A percentile compares a stretch with the other conserved stretches of the same genome.
Conservation (phyloP, 2,329 filamentous ascomycete species). For the Ophiostoma triangulosporum region DNA sequence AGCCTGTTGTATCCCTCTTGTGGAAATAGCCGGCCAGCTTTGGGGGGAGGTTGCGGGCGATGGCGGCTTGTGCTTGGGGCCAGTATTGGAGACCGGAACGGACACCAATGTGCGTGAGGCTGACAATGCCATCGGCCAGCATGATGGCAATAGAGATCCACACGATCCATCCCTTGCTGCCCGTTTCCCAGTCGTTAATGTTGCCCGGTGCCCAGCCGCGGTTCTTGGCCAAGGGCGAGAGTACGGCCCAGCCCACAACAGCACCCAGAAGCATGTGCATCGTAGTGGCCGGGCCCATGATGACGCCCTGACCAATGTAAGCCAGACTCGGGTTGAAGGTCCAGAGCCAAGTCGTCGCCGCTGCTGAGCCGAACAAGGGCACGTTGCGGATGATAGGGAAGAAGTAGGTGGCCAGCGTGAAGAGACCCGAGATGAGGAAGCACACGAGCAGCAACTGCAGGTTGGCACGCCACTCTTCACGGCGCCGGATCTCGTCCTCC, state of each 20-base stretch:
- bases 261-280: slow-evolving; percentile 91
- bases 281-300: slow-evolving; percentile 94
- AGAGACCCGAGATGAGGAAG: slow-evolving; percentile 45
- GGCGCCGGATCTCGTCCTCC: slow-evolving; percentile 20
- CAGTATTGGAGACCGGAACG: slow-evolving; percentile 22
- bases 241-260: slow-evolving; percentile 74
- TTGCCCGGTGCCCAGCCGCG: slow-evolving; percentile 81
- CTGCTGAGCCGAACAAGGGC: slow-evolving; percentile 66
- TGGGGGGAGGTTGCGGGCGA: neutral
- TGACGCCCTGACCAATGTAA: slow-evolving; percentile 93
- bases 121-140: slow-evolving; percentile 85
- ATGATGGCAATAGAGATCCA: slow-evolving; percentile 95
- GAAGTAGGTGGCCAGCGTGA: slow-evolving; percentile 83
- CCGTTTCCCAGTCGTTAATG: slow-evolving; percentile 77
- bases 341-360: slow-evolving; percentile 82
- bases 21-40: neutral
- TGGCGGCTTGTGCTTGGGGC: slow-evolving; percentile 3
- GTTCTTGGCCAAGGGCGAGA: slow-evolving; percentile 78
- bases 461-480: slow-evolving; percentile 29
- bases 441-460: slow-evolving; percentile 42
- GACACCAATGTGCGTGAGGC: slow-evolving; percentile 63
- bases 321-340: slow-evolving; percentile 93
- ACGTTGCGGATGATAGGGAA: slow-evolving; percentile 71
- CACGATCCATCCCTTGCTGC: slow-evolving; percentile 97
- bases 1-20: slow-evolving; percentile 11